Evolutionary conservation across 1,284 basidiomycete species (phyloP).

Genomic region (Termitomyces sp.): DNA sequence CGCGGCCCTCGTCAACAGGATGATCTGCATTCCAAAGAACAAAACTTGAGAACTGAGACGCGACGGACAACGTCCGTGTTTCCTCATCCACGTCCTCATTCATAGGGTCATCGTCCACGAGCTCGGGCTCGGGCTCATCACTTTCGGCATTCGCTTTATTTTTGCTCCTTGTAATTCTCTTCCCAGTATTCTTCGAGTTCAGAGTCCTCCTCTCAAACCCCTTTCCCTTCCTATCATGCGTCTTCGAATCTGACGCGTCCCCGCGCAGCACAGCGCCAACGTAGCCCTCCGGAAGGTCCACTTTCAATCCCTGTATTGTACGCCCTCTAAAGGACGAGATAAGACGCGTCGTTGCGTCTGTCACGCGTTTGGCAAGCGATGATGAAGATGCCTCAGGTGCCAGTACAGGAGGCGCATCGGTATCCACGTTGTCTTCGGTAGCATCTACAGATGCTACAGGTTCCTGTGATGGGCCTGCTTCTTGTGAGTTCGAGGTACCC

Average conservation of each 20-base stretch:
- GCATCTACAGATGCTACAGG: neutral
- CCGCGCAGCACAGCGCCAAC: slow-evolving; percentile 53
- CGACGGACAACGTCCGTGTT: slow-evolving; percentile 38
- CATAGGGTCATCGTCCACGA: slow-evolving; percentile 5
- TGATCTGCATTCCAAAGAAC: slow-evolving; percentile 71
- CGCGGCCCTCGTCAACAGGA: slow-evolving; percentile 56
- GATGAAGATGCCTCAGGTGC: slow-evolving; percentile 6
- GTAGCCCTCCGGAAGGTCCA: slow-evolving; percentile 63
- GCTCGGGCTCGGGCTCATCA: slow-evolving; percentile 13
- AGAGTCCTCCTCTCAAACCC: slow-evolving; percentile 12
- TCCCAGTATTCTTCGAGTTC: neutral
- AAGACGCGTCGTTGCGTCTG: slow-evolving; percentile 35
- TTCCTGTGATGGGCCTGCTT: neutral
- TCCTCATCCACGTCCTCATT: slow-evolving; percentile 23
- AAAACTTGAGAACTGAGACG: slow-evolving; percentile 54
- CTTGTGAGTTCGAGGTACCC: neutral
- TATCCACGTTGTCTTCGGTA: neutral
- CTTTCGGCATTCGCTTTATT: slow-evolving; percentile 16
- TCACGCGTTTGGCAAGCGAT: slow-evolving; percentile 15
- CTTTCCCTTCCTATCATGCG: slow-evolving; percentile 11
- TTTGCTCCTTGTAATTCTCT: slow-evolving; percentile 14
- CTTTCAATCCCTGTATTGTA: slow-evolving; percentile 56
- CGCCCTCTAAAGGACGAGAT: slow-evolving; percentile 70
- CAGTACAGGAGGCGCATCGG: neutral
- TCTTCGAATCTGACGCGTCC: slow-evolving; percentile 16